phyloP scores from a whole-genome alignment of 495 filamentous ascomycete genomes.

The Extremus antarcticus region DNA sequence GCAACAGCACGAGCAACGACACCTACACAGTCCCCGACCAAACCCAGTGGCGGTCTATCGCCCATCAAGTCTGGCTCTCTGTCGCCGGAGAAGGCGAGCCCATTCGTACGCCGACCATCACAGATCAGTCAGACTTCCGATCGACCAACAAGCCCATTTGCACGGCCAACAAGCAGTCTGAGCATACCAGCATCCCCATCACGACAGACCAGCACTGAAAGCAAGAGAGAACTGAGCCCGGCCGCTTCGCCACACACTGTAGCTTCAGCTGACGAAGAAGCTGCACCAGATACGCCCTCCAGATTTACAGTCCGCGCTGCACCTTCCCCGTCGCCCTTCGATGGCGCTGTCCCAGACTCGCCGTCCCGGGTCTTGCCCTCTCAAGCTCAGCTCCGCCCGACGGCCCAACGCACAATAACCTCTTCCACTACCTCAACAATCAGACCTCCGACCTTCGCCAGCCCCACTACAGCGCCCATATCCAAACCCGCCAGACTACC shows the following conservation, averaged over 20 bases:
- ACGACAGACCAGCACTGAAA: slow-evolving; percentile 4
- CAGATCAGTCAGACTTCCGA: slow-evolving; percentile 13
- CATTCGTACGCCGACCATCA: slow-evolving; percentile 17
- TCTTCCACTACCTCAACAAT: slow-evolving; percentile 11
- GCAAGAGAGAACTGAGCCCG: neutral
- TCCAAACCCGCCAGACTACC: neutral
- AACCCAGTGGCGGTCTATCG: neutral
- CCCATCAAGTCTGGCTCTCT: slow-evolving; percentile 4
- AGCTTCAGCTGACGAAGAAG: neutral
- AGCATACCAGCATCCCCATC: slow-evolving; percentile 9
- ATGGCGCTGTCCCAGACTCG: slow-evolving; percentile 1
- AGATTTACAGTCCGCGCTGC: neutral
- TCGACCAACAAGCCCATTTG: slow-evolving; percentile 15
- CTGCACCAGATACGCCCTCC: neutral
- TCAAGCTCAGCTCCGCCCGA: slow-evolving; percentile 8
- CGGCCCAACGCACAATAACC: slow-evolving; percentile 8
- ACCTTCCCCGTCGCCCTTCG: slow-evolving; percentile 7
- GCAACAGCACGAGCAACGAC: slow-evolving; percentile 15
- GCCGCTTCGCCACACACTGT: neutral
- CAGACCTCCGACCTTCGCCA: slow-evolving; percentile 3
- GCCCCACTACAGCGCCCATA: neutral
- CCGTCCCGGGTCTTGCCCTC: neutral
- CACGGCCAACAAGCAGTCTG: slow-evolving; percentile 11
- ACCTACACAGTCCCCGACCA: slow-evolving; percentile 7
- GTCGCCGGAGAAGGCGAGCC: slow-evolving; percentile 18